Evolutionary conservation across 169 alveolate species (phyloP).

Genomic region (Perkinsus chesapeaki): DNA sequence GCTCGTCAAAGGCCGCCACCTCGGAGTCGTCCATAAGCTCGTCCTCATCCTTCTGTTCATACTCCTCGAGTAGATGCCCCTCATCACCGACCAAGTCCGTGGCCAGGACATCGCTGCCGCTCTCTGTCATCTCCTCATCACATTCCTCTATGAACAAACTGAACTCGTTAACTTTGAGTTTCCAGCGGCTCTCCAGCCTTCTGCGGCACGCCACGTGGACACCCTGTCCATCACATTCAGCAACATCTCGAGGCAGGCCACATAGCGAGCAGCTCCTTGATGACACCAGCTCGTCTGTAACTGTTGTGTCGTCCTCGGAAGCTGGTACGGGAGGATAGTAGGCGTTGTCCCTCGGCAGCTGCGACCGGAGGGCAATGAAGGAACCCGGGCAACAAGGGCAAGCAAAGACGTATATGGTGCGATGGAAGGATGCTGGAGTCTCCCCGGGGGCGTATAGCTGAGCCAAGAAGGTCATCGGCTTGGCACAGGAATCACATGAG

Average conservation of each 20-base stretch:
- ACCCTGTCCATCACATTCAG: background rate
- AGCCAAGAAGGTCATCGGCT: conserved; percentile 46
- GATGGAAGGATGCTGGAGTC: conserved; percentile 43
- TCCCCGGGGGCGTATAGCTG: conserved; percentile 60
- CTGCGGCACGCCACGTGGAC: background rate
- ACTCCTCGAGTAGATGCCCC: background rate
- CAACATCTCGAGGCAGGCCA: background rate
- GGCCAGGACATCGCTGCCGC: background rate
- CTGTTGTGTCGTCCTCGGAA: background rate
- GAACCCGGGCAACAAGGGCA: conserved; percentile 54
- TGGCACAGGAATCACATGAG: conserved; percentile 37
- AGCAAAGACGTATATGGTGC: conserved; percentile 45
- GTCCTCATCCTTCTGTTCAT: background rate
- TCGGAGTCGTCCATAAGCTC: background rate
- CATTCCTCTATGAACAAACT: background rate
- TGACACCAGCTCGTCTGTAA: background rate
- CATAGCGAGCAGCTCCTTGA: background rate
- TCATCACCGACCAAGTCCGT: background rate
- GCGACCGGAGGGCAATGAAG: conserved; percentile 52
- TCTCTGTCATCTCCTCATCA: background rate
- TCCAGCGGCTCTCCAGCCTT: background rate
- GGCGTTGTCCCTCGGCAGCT: conserved; percentile 49
- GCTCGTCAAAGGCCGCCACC: background rate
- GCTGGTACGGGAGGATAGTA: conserved; percentile 17
- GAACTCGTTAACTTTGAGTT: background rate